Conservation (phyloP, 179 eudicot species). For the Beta corolliflora region DNA sequence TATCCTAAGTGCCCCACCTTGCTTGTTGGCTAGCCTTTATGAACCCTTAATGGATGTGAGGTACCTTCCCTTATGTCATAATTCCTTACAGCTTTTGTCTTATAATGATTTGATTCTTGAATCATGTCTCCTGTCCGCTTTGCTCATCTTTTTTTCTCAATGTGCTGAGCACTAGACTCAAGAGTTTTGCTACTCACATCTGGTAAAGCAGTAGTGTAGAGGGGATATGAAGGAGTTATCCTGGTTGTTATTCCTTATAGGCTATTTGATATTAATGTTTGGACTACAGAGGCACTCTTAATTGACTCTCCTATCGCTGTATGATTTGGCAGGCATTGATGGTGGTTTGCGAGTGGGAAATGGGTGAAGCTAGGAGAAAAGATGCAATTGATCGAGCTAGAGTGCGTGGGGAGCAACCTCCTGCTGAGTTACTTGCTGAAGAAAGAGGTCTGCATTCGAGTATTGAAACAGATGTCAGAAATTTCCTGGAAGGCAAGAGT, state of each 20-base stretch:
- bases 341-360: constrained; percentile 94
- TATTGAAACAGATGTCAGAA: constrained; percentile 81
- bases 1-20: background rate
- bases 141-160: background rate
- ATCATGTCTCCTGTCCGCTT: background rate
- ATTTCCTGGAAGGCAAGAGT: constrained; percentile 67
- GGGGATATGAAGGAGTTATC: background rate
- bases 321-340: constrained; percentile 68
- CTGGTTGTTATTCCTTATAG: background rate
- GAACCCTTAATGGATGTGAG: background rate
- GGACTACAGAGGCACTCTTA: constrained; percentile 7
- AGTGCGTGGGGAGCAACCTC: constrained; percentile 98
- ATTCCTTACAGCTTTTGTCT: background rate
- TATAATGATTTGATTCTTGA: background rate
- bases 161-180: background rate
- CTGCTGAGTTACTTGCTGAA: constrained; percentile 89
- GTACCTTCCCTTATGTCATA: background rate
- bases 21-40: background rate
- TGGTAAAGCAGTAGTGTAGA: background rate
- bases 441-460: constrained; percentile 94
- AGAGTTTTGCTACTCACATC: background rate
- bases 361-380: constrained; percentile 80
- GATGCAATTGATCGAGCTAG: constrained; percentile 92
- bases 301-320: background rate
- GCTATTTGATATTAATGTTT: background rate